phyloP scores from a whole-genome alignment of 1,284 basidiomycete species.

The Naganishia sp. region DNA sequence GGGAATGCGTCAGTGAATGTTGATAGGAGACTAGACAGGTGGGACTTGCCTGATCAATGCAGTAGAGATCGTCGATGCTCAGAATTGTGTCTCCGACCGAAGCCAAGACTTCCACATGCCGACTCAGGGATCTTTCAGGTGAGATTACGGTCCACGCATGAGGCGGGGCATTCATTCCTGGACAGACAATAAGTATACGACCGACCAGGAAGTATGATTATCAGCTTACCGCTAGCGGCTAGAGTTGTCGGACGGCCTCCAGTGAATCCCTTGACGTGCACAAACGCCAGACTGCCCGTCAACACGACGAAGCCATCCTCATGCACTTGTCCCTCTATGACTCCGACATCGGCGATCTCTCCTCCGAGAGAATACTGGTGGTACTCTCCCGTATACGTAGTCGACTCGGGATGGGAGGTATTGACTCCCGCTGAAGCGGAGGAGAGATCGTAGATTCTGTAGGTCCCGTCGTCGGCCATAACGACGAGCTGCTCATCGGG shows the following conservation, averaged over 20 bases:
- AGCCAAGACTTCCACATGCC: constrained; percentile 81
- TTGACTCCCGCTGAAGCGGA: constrained; percentile 36
- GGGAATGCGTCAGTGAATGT: neutral
- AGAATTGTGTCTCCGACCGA: constrained; percentile 73
- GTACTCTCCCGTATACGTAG: constrained; percentile 60
- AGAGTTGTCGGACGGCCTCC: constrained; percentile 68
- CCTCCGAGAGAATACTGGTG: constrained; percentile 78
- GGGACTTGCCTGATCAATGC: constrained; percentile 67
- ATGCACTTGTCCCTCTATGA: constrained; percentile 81
- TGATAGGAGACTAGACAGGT: constrained; percentile 5
- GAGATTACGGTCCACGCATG: constrained; percentile 81
- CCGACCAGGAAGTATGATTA: neutral
- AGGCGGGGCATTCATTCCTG: constrained; percentile 74
- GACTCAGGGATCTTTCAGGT: constrained; percentile 78
- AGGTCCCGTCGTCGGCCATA: constrained; percentile 87
- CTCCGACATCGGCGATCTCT: constrained; percentile 80
- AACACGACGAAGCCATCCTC: constrained; percentile 84
- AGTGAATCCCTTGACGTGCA: constrained; percentile 84
- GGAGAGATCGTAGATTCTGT: constrained; percentile 80
- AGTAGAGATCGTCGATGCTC: constrained; percentile 81
- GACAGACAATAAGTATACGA: neutral
- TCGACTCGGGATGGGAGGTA: neutral
- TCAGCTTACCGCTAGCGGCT: constrained; percentile 66
- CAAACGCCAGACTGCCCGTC: constrained; percentile 70
- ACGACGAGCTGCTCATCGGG: constrained; percentile 70